These are phyloP conservation scores for Erigeron philadelphicus DNA, from an alignment of 140 eudicot genomes.

Conservation along the genomic window DNA sequence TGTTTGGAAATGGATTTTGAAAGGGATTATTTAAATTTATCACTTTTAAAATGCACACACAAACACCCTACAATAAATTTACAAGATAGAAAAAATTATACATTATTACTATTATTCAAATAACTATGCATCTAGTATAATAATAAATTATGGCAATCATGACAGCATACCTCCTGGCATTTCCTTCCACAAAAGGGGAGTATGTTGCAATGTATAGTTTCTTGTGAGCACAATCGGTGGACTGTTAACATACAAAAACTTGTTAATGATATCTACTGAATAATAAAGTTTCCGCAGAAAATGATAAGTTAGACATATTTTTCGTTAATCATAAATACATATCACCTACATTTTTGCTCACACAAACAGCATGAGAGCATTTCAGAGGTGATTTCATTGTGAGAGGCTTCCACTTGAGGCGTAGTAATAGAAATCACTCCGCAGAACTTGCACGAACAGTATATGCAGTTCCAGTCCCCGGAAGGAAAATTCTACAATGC, in stretches of 20 bases:
- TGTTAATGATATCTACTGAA: constrained; percentile 11
- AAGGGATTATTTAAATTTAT: not conserved
- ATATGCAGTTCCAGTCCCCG: constrained; percentile 81
- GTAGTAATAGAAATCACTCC: constrained; percentile 37
- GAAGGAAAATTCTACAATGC: constrained; percentile 64
- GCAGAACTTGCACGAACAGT: constrained; percentile 87
- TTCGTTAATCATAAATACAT: not conserved
- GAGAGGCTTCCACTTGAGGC: constrained; percentile 33
- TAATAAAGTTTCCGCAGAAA: constrained; percentile 6
- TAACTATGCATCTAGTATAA: not conserved
- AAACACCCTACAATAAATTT: too few relatives aligned
- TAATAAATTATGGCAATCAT: constrained; percentile 2
- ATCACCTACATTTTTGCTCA: constrained; percentile 72
- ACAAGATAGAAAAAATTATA: too few relatives aligned
- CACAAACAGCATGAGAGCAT: constrained; percentile 63
- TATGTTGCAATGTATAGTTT: constrained; percentile 21
- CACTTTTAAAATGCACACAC: not conserved
- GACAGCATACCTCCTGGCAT: constrained; percentile 64
- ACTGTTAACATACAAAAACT: constrained; percentile 40
- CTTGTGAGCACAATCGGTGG: constrained; percentile 50
- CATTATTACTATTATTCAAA: not conserved
- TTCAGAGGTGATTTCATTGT: constrained; percentile 24
- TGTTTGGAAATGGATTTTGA: not conserved
- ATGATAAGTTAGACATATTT: not conserved
- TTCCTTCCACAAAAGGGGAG: constrained; percentile 61